phyloP scores from a whole-genome alignment of 73 alveolate species.

The Paramecium biaurelia region DNA sequence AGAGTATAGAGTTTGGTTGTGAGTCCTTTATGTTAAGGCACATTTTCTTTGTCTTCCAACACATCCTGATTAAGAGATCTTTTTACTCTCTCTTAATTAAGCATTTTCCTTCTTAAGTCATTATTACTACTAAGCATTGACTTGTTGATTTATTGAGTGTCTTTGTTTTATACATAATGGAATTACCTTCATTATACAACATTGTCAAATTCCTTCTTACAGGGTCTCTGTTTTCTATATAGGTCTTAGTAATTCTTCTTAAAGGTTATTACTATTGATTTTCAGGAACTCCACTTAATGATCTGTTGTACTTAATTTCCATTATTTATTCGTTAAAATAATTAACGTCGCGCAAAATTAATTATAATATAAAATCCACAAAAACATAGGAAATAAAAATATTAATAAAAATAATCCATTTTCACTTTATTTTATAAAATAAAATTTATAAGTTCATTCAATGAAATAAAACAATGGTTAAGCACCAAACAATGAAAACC shows the following conservation, averaged over 20 bases:
- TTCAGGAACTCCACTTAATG: slow-evolving; percentile 41
- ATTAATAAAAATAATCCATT: not conserved
- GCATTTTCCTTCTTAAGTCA: not conserved
- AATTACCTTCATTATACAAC: slow-evolving; percentile 29
- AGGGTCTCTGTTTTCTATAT: slow-evolving; percentile 12
- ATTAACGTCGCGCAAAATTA: slow-evolving; percentile 42
- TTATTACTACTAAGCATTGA: not conserved
- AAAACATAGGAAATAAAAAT: not conserved
- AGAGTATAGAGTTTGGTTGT: not conserved
- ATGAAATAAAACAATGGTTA: not conserved
- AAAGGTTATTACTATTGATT: not conserved
- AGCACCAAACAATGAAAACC: slow-evolving; percentile 62
- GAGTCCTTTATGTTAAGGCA: not conserved
- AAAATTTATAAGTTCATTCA: not conserved
- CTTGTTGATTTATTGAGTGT: not conserved
- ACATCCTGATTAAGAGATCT: slow-evolving; percentile 19
- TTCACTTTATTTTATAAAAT: not conserved
- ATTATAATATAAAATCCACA: not conserved
- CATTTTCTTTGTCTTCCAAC: slow-evolving; percentile 23
- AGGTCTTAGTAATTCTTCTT: slow-evolving; percentile 6
- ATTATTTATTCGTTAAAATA: slow-evolving; percentile 27
- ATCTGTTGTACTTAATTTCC: slow-evolving; percentile 5
- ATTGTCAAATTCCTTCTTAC: not conserved
- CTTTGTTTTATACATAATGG: not conserved
- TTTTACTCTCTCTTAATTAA: not conserved